Percentiles rank a stretch among this genome's conserved stretches.
phyloP scores from a whole-genome alignment of 306 rosid species.

The Morella rubra region DNA sequence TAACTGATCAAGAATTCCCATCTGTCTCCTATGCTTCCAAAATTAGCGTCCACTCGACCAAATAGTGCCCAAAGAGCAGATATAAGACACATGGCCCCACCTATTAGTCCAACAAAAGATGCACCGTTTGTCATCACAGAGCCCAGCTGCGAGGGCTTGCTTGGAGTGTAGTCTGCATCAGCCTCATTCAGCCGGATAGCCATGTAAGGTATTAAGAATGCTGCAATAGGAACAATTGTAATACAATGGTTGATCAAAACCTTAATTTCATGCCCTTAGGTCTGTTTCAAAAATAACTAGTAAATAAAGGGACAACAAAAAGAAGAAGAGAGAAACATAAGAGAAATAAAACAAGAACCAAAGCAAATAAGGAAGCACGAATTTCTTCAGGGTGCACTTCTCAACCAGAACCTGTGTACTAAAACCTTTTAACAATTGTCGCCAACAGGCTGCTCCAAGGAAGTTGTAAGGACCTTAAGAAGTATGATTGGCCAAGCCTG shows the following conservation, averaged over 20 bases:
- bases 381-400: not conserved
- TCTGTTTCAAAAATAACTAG: not conserved
- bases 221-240: constrained; percentile 37
- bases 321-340: not conserved
- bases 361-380: not conserved
- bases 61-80: constrained; percentile 65
- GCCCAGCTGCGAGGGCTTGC: constrained; percentile 55
- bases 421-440: too few species aligned
- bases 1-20: constrained; percentile 68
- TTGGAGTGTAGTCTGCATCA: constrained; percentile 35
- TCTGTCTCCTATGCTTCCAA: constrained; percentile 71
- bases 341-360: not conserved
- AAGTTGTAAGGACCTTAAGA: not conserved
- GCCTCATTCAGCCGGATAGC: constrained; percentile 79
- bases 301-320: too few species aligned
- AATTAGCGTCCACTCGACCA: constrained; percentile 64
- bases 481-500: not conserved
- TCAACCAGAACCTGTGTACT: not conserved
- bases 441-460: not conserved
- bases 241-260: constrained; percentile 3
- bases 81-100: constrained; percentile 61
- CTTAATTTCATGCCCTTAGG: not conserved
- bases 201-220: constrained; percentile 93
- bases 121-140: constrained; percentile 67
- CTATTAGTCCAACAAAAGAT: constrained; percentile 59